These are phyloP conservation scores for Monilinia fructigena DNA, from an alignment of 2,329 filamentous ascomycete species.

Conservation along the genomic window DNA sequence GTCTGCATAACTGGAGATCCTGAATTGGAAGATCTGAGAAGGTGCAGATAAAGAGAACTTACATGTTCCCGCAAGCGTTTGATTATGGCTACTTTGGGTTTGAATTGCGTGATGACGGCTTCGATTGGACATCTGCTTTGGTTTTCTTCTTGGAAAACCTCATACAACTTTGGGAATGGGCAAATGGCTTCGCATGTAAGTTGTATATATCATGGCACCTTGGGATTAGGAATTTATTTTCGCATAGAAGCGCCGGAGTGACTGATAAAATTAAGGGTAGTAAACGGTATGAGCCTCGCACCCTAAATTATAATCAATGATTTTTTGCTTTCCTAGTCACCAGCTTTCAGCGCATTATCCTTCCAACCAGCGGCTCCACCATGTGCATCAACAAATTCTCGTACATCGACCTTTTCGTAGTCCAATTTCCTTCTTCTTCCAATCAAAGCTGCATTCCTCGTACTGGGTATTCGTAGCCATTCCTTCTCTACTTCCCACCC, in stretches of 20 bases:
- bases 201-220: background rate
- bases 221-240: background rate
- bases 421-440: slow-evolving; percentile 51
- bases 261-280: background rate
- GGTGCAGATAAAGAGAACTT: no score
- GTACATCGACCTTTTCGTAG: slow-evolving; percentile 44
- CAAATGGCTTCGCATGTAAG: background rate
- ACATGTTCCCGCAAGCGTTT: no score
- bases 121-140: no score
- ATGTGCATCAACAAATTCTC: slow-evolving; percentile 49
- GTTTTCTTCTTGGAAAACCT: background rate
- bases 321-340: slow-evolving; percentile 47
- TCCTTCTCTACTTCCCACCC: slow-evolving; percentile 79
- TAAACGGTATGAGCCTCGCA: background rate
- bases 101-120: no score
- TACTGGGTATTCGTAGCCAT: slow-evolving; percentile 87
- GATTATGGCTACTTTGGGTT: no score
- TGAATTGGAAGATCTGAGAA: no score
- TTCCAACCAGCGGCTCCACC: slow-evolving; percentile 58
- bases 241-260: background rate
- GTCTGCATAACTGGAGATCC: no score
- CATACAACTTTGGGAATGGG: background rate
- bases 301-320: slow-evolving; percentile 12
- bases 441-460: slow-evolving; percentile 78
- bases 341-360: slow-evolving; percentile 60